Evolutionary conservation across 768 basidiomycete genomes (phyloP).

Genomic region (Hysterangium stoloniferum): DNA sequence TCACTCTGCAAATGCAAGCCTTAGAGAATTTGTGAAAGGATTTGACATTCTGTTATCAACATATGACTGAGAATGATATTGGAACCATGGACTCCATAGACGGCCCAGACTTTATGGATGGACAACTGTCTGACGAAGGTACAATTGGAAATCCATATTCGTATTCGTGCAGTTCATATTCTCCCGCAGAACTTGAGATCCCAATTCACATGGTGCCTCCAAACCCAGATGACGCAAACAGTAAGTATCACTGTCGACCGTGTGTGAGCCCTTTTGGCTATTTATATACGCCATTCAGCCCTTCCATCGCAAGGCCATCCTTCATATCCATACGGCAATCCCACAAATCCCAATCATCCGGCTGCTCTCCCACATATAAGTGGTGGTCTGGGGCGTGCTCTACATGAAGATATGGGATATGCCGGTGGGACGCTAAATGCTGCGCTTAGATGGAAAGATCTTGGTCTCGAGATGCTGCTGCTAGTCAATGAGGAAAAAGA

Average conservation of each 20-base stretch:
- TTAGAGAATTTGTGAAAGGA: conserved; percentile 42
- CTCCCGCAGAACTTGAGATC: conserved; percentile 62
- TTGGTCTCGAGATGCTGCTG: conserved; percentile 67
- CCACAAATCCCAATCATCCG: conserved; percentile 71
- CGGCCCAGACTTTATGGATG: conserved; percentile 47
- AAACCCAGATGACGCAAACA: conserved; percentile 84
- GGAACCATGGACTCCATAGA: conserved; percentile 76
- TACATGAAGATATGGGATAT: conserved; percentile 78
- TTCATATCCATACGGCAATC: conserved; percentile 87
- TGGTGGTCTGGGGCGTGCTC: conserved; percentile 69
- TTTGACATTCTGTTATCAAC: conserved; percentile 76
- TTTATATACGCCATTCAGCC: too few relatives aligned
- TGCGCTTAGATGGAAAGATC: conserved; percentile 69
- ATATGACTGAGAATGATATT: conserved; percentile 77
- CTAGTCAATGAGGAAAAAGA: conserved; percentile 71
- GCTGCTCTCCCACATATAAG: conserved; percentile 63
- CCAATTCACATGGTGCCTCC: conserved; percentile 76
- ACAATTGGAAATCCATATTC: not conserved
- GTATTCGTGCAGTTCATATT: not conserved
- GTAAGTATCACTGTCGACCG: conserved; percentile 29
- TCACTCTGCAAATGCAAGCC: not conserved
- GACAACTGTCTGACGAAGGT: conserved; percentile 71
- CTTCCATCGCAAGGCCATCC: conserved; percentile 82
- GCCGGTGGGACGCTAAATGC: conserved; percentile 63
- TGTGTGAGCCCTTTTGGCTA: conserved; percentile 19